Percentiles rank a stretch among this genome's conserved stretches.
Conservation (phyloP, 805 yeast genomes). For the Nakazawaea wyomingensis region DNA sequence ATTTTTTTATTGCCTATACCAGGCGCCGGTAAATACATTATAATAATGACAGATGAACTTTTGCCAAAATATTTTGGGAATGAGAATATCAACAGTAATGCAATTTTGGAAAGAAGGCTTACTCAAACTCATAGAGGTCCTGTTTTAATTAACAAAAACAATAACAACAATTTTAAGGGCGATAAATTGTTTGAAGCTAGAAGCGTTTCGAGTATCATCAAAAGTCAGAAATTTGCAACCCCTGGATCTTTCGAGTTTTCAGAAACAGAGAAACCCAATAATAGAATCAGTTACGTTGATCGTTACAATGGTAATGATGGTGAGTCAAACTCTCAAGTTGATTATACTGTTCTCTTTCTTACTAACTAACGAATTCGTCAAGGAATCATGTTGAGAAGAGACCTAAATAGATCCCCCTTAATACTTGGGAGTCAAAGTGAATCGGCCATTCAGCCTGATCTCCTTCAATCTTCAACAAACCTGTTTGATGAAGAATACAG, state of each 20-base stretch:
- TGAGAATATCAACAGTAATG: constrained; percentile 1
- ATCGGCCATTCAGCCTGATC: neutral
- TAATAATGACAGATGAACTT: neutral
- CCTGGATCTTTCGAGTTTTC: constrained; percentile 8
- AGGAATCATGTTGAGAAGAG: constrained; percentile 5
- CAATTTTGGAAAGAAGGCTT: neutral
- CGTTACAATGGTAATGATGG: neutral
- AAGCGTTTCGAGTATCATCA: neutral
- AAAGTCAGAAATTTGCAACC: neutral
- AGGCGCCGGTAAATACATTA: neutral
- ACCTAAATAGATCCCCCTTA: neutral
- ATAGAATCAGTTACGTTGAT: neutral
- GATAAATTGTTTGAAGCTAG: neutral
- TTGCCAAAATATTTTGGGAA: neutral
- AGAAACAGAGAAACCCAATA: neutral
- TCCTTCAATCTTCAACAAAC: neutral
- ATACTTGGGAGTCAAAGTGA: neutral
- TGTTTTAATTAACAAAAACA: neutral
- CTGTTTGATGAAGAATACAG: neutral
- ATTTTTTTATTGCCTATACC: neutral
- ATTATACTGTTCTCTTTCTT: neutral
- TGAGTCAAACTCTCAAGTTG: neutral
- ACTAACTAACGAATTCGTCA: neutral
- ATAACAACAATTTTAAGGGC: neutral
- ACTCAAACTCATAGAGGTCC: neutral